phyloP scores from a whole-genome alignment of 2,329 filamentous ascomycete genomes.

The Talaromyces sp. region DNA sequence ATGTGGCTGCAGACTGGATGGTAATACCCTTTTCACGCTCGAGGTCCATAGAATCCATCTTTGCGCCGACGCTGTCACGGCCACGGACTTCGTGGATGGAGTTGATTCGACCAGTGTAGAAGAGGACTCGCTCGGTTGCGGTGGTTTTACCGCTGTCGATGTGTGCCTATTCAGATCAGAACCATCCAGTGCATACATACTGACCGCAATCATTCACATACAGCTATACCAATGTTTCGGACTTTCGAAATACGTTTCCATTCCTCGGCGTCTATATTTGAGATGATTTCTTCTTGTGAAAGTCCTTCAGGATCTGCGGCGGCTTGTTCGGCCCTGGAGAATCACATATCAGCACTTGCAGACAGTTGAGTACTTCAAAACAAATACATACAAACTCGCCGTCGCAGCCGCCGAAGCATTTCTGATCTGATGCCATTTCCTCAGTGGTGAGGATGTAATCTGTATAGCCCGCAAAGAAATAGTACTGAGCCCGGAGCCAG shows the following conservation, averaged over 20 bases:
- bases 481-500: constrained; percentile 34
- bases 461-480: constrained; percentile 23
- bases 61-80: constrained; percentile 90
- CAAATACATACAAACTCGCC: constrained; percentile 27
- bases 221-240: constrained; percentile 96
- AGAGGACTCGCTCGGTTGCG: constrained; percentile 91
- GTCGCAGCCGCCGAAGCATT: constrained; percentile 43
- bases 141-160: constrained; percentile 99
- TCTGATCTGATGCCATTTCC: constrained; percentile 43
- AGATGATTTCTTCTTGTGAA: constrained; percentile 65
- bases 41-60: constrained; percentile 99
- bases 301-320: constrained; percentile 55
- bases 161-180: constrained; percentile 63
- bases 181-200: neutral
- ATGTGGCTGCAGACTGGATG: constrained; percentile 96
- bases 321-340: constrained; percentile 45
- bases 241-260: constrained; percentile 73
- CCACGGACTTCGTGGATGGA: constrained; percentile 89
- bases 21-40: constrained; percentile 98
- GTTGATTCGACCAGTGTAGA: constrained; percentile 96
- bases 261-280: constrained; percentile 78
- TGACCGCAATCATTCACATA: constrained; percentile 32
- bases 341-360: neutral
- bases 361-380: neutral
- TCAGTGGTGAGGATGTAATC: constrained; percentile 22